Percentiles rank a stretch among this genome's conserved stretches.
phyloP scores from a whole-genome alignment of 257 asterid genomes.

The Asclepias syriaca region DNA sequence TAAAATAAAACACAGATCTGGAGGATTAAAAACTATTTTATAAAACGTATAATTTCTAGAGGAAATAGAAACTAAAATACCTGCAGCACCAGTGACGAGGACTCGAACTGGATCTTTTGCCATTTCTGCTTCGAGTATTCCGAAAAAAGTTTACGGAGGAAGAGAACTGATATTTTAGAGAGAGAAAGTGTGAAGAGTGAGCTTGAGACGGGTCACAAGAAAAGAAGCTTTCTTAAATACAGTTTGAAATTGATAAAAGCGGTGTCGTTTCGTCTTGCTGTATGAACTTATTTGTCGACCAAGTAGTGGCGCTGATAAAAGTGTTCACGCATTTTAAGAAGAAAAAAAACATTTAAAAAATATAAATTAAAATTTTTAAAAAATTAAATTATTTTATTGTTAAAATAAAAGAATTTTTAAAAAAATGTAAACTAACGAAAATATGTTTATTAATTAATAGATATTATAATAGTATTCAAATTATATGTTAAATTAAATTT shows the following conservation, averaged over 20 bases:
- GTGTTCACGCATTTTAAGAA: not conserved
- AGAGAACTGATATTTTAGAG: not conserved
- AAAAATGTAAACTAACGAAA: no score
- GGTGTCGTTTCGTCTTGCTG: slow-evolving; percentile 1
- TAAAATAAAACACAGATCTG: not conserved
- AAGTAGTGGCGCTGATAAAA: not conserved
- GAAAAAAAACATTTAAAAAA: no score
- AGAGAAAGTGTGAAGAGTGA: not conserved
- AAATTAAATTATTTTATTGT: no score
- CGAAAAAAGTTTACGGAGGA: not conserved
- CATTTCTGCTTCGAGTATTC: not conserved
- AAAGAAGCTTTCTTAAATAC: not conserved
- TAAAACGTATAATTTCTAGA: not conserved
- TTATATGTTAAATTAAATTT: no score
- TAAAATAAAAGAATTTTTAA: no score
- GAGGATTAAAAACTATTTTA: not conserved
- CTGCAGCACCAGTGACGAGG: slow-evolving; percentile 16
- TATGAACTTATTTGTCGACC: not conserved
- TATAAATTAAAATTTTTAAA: no score
- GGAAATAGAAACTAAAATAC: not conserved
- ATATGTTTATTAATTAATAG: no score
- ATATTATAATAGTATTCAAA: no score
- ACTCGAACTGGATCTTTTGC: slow-evolving; percentile 13
- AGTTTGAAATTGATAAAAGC: not conserved
- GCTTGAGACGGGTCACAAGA: not conserved